phyloP scores from a whole-genome alignment of 2,329 filamentous ascomycete genomes.

The Remersonia thermophila region DNA sequence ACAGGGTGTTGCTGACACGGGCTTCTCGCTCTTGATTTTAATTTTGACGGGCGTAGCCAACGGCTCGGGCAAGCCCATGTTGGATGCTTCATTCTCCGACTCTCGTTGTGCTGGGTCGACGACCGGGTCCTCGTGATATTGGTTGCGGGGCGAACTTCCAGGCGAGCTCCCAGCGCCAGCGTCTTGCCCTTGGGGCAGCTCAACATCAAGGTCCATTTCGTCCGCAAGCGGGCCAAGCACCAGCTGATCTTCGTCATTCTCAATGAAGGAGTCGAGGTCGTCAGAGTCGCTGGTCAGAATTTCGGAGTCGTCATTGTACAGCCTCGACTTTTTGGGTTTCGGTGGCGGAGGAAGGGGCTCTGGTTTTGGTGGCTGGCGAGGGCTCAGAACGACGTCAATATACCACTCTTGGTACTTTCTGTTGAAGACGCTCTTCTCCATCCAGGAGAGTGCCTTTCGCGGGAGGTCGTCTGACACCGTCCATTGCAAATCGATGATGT shows the following conservation, averaged over 20 bases:
- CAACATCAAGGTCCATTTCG: too few species aligned
- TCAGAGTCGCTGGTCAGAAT: slow-evolving; percentile 38
- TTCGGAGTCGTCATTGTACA: slow-evolving; percentile 32
- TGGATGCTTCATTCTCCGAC: not conserved
- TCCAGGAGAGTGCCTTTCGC: slow-evolving; percentile 36
- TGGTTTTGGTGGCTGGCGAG: slow-evolving; percentile 27
- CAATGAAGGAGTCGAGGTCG: slow-evolving; percentile 38
- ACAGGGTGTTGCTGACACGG: slow-evolving; percentile 1
- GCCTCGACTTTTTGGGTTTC: slow-evolving; percentile 27
- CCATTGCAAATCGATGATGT: too few species aligned
- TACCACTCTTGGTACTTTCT: slow-evolving; percentile 42
- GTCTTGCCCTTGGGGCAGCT: too few species aligned
- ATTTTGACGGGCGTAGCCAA: slow-evolving; percentile 3
- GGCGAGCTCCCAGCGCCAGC: too few species aligned
- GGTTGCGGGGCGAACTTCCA: too few species aligned
- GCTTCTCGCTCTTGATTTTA: slow-evolving; percentile 3
- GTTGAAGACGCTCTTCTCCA: slow-evolving; percentile 55
- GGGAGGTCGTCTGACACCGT: slow-evolving; percentile 42
- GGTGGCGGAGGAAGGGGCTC: slow-evolving; percentile 15
- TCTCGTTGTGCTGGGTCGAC: too few species aligned
- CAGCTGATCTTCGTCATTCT: slow-evolving; percentile 22
- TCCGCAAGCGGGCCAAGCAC: too few species aligned
- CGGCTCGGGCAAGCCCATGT: not conserved
- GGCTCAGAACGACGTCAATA: slow-evolving; percentile 32
- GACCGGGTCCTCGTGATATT: too few species aligned